phyloP scores from a whole-genome alignment of 2,329 filamentous ascomycete species.

The Alternaria alternata region DNA sequence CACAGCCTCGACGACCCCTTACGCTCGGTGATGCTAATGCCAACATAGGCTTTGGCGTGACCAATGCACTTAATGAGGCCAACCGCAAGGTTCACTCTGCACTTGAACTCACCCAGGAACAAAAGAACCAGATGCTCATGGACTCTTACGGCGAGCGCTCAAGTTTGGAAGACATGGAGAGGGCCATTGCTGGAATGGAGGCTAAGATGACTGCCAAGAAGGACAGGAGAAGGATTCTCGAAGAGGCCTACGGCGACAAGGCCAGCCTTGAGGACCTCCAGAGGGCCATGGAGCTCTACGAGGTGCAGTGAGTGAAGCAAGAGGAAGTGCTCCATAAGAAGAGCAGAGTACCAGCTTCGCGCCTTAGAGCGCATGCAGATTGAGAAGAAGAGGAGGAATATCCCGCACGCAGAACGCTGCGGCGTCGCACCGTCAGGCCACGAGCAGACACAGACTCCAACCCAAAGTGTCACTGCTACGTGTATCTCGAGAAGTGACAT shows the following conservation, averaged over 20 bases:
- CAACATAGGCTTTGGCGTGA: conserved; percentile 45
- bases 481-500: conserved; percentile 21
- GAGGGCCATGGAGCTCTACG: conserved; percentile 55
- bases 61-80: conserved; percentile 42
- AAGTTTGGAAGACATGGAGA: conserved; percentile 46
- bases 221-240: conserved; percentile 51
- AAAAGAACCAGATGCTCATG: conserved; percentile 43
- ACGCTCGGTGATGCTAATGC: conserved; percentile 44
- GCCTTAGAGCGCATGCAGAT: conserved; percentile 6
- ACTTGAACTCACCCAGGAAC: conserved; percentile 37
- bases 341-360: conserved; percentile 18
- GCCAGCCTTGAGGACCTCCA: conserved; percentile 55
- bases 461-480: conserved; percentile 3
- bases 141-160: conserved; percentile 43
- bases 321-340: neutral
- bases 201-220: conserved; percentile 39
- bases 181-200: conserved; percentile 40
- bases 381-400: conserved; percentile 7
- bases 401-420: conserved; percentile 21
- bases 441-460: conserved; percentile 5
- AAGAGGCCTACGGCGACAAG: conserved; percentile 58
- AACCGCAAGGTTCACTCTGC: conserved; percentile 38
- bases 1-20: conserved; percentile 32
- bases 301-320: conserved; percentile 46
- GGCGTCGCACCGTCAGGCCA: conserved; percentile 21